Percentiles rank a stretch among this genome's conserved stretches.
These are phyloP conservation scores for Aleurites moluccanus DNA, from an alignment of 441 rosid genomes.

Conservation along the genomic window DNA sequence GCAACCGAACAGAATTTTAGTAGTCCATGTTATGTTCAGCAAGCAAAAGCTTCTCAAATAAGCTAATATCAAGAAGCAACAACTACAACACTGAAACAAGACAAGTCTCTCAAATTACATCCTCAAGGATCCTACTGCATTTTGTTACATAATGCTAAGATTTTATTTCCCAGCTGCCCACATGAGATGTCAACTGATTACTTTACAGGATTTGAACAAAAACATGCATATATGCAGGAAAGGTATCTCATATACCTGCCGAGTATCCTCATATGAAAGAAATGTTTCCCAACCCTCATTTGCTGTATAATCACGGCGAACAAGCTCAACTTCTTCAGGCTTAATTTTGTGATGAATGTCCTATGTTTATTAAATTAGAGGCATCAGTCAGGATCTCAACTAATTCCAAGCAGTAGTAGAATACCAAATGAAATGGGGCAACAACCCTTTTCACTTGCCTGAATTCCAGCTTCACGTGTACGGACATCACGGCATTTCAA, in stretches of 20 bases:
- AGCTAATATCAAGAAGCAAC: neutral
- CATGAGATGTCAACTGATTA: neutral
- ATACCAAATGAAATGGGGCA: neutral
- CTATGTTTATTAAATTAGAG: slow-evolving; percentile 39
- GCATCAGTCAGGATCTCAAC: slow-evolving; percentile 14
- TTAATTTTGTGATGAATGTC: slow-evolving; percentile 94
- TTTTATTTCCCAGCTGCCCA: neutral
- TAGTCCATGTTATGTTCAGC: neutral
- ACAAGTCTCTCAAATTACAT: neutral
- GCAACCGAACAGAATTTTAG: slow-evolving; percentile 25
- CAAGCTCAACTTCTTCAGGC: slow-evolving; percentile 98
- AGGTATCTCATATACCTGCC: slow-evolving; percentile 55
- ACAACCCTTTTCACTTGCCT: slow-evolving; percentile 46
- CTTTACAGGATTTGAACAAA: neutral
- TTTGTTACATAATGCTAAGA: neutral
- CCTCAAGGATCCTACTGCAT: neutral
- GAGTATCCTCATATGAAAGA: slow-evolving; percentile 92
- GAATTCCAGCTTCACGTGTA: slow-evolving; percentile 99
- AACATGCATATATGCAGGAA: neutral
- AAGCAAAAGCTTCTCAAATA: slow-evolving; percentile 3
- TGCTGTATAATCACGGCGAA: slow-evolving; percentile 97
- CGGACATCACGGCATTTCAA: slow-evolving; percentile 98
- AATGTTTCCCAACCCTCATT: slow-evolving; percentile 99
- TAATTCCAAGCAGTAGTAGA: slow-evolving; percentile 10
- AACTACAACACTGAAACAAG: neutral